Conservation (phyloP, 805 yeast species). For the Crinitomyces ghanaensis region DNA sequence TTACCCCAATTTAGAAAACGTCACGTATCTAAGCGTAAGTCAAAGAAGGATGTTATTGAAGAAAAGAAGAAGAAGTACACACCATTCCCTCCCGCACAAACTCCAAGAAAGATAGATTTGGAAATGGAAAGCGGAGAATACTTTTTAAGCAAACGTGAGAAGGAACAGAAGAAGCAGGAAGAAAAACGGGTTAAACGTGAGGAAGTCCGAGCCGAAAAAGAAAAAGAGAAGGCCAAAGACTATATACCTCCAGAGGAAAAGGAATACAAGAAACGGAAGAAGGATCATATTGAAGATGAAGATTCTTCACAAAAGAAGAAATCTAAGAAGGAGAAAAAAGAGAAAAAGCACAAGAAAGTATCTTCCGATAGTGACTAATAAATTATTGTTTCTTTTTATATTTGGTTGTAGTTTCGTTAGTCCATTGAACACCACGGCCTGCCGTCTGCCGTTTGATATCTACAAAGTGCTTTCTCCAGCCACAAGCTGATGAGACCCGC, state of each 20-base stretch:
- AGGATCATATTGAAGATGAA: constrained; percentile 21
- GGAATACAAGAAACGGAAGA: constrained; percentile 32
- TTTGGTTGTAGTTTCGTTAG: no score
- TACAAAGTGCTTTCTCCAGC: constrained; percentile 65
- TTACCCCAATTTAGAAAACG: constrained; percentile 94
- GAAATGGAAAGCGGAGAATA: constrained; percentile 98
- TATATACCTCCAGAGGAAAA: constrained; percentile 81
- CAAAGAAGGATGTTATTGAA: constrained; percentile 52
- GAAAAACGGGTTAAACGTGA: constrained; percentile 74
- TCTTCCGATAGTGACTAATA: constrained; percentile 1
- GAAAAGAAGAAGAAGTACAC: constrained; percentile 80
- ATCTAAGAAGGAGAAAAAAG: constrained; percentile 18
- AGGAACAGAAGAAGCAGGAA: constrained; percentile 54
- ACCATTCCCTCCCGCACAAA: constrained; percentile 97
- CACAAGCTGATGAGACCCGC: constrained; percentile 70
- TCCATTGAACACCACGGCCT: constrained; percentile 64
- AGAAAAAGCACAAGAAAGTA: constrained; percentile 9
- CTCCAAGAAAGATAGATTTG: constrained; percentile 92
- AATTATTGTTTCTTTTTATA: not conserved
- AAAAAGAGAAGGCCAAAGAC: constrained; percentile 62
- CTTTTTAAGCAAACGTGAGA: constrained; percentile 80
- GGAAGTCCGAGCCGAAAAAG: constrained; percentile 52
- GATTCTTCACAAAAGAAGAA: constrained; percentile 22
- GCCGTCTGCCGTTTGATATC: constrained; percentile 56
- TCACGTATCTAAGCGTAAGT: constrained; percentile 88